These are phyloP conservation scores for Thalassiosira tumida DNA, from an alignment of 352 stramenopile genomes.

Conservation along the genomic window DNA sequence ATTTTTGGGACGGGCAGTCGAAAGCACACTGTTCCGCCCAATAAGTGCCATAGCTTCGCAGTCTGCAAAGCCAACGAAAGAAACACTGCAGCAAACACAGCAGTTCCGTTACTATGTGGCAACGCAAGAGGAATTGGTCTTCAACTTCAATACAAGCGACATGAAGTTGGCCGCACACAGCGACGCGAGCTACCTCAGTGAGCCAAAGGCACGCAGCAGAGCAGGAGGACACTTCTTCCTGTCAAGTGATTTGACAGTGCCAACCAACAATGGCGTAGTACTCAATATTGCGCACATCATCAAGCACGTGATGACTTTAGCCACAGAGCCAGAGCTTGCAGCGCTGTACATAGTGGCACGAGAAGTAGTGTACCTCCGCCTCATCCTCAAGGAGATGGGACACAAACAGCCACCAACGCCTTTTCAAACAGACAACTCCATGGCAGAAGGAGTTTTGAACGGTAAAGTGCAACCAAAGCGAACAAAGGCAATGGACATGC, in stretches of 20 bases:
- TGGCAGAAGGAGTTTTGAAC: neutral
- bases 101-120: conserved; percentile 6
- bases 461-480: neutral
- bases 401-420: neutral
- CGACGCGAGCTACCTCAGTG: neutral
- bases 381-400: neutral
- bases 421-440: conserved; percentile 11
- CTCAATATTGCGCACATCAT: conserved; percentile 6
- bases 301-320: conserved; percentile 10
- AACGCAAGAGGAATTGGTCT: neutral
- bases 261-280: neutral
- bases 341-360: neutral
- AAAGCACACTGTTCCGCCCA: neutral
- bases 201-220: neutral
- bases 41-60: conserved; percentile 1
- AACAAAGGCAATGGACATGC: conserved; percentile 24
- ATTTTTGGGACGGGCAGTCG: neutral
- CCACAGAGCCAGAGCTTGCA: conserved; percentile 1
- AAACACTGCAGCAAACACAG: neutral
- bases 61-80: neutral
- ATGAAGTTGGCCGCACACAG: neutral
- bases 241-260: neutral
- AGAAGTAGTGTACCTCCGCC: neutral
- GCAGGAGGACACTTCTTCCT: conserved; percentile 3
- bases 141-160: conserved; percentile 6